These are phyloP conservation scores for Linnemannia schmuckeri DNA, from an alignment of 192 early-diverging fungal species.

Conservation along the genomic window DNA sequence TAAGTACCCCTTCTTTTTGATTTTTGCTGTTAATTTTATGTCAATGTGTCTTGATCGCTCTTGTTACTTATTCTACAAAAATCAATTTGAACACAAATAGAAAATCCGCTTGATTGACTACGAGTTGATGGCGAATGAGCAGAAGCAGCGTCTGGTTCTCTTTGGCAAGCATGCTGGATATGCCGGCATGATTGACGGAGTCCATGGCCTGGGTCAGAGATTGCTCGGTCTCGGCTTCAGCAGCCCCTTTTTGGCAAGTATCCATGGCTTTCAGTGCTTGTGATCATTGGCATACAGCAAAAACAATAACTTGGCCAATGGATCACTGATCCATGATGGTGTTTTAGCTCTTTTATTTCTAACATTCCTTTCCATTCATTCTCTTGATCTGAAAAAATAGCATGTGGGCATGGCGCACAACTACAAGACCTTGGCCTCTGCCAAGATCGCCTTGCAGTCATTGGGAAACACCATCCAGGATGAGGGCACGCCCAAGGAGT, in stretches of 20 bases:
- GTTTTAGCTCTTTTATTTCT: neutral
- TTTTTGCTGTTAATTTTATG: neutral
- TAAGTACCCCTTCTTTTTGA: slow-evolving; percentile 25
- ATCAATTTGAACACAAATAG: slow-evolving; percentile 41
- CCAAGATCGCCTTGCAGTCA: slow-evolving; percentile 67
- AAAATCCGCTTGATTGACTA: slow-evolving; percentile 95
- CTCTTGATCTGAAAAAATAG: slow-evolving; percentile 19
- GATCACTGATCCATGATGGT: too few relatives aligned
- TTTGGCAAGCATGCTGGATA: slow-evolving; percentile 97
- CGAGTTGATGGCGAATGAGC: slow-evolving; percentile 89
- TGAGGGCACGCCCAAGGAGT: slow-evolving; percentile 88
- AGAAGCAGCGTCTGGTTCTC: slow-evolving; percentile 83
- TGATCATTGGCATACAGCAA: too few relatives aligned
- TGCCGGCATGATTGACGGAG: slow-evolving; percentile 93
- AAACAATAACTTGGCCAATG: too few relatives aligned
- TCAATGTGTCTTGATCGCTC: neutral
- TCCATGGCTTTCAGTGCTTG: neutral
- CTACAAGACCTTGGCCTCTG: slow-evolving; percentile 76
- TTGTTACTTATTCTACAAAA: neutral
- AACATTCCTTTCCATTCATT: neutral
- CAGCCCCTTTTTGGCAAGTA: slow-evolving; percentile 89
- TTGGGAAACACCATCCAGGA: slow-evolving; percentile 87
- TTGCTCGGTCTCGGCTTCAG: slow-evolving; percentile 92
- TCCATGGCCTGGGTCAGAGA: slow-evolving; percentile 93
- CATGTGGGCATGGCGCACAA: slow-evolving; percentile 81